Conservation (phyloP, 345 rosid species). For the Salix caprea region DNA sequence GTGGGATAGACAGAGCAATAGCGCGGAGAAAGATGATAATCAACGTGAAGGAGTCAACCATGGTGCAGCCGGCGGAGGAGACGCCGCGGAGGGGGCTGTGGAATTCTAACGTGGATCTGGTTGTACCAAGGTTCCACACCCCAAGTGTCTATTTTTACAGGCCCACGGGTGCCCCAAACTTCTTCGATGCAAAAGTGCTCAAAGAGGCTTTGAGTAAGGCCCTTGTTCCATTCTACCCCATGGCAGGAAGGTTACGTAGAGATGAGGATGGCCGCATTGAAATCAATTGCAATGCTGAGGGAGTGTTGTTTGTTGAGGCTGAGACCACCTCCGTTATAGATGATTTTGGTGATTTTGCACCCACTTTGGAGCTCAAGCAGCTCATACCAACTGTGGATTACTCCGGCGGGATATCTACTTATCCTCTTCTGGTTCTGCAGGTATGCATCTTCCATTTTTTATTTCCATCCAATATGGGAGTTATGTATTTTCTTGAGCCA, state of each 20-base stretch:
- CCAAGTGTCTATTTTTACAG: constrained; percentile 93
- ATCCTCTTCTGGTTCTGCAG: constrained; percentile 86
- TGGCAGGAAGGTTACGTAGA: constrained; percentile 81
- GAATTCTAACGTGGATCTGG: constrained; percentile 89
- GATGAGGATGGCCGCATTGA: constrained; percentile 90
- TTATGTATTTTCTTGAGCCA: too few relatives aligned
- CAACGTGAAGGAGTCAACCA: constrained; percentile 57
- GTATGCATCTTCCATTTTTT: constrained; percentile 19
- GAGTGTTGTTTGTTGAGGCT: constrained; percentile 78
- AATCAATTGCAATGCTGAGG: constrained; percentile 81
- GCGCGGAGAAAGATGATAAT: constrained; percentile 40
- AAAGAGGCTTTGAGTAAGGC: constrained; percentile 72
- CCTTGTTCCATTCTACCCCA: constrained; percentile 83
- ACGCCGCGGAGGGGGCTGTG: constrained; percentile 56
- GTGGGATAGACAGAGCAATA: not conserved
- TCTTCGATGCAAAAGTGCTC: constrained; percentile 58
- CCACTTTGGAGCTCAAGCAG: constrained; percentile 70
- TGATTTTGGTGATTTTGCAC: constrained; percentile 88
- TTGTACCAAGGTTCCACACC: constrained; percentile 84
- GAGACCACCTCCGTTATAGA: constrained; percentile 60
- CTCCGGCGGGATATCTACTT: constrained; percentile 65
- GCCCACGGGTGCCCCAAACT: constrained; percentile 53
- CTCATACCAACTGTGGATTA: constrained; percentile 87
- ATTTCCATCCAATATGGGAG: not conserved
- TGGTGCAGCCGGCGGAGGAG: constrained; percentile 71